phyloP scores from a whole-genome alignment of 2,329 filamentous ascomycete genomes.

The Alternaria gaisen region DNA sequence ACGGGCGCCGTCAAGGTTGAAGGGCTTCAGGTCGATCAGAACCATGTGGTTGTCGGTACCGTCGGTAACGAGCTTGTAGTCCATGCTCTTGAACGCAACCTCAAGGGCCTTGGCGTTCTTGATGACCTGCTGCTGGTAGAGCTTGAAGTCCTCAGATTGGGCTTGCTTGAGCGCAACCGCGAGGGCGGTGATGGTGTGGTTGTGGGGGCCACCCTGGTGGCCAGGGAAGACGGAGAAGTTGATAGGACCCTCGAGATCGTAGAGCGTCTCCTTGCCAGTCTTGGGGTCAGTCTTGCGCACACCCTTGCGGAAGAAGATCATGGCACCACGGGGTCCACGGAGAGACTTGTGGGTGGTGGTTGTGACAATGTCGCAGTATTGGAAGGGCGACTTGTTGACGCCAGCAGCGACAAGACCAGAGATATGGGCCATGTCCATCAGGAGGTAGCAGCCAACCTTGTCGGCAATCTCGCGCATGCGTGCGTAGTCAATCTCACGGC shows the following conservation, averaged over 20 bases:
- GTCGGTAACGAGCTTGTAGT: slow-evolving; percentile 89
- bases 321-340: slow-evolving; percentile 90
- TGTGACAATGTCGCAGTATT: slow-evolving; percentile 90
- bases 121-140: slow-evolving; percentile 90
- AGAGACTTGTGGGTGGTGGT: slow-evolving; percentile 98
- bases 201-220: slow-evolving; percentile 97
- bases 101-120: slow-evolving; percentile 91
- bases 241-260: slow-evolving; percentile 91
- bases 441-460: slow-evolving; percentile 89
- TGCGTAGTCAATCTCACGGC: slow-evolving; percentile 92
- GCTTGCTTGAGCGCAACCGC: slow-evolving; percentile 95
- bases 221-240: slow-evolving; percentile 97
- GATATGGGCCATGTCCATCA: slow-evolving; percentile 97
- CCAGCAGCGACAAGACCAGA: slow-evolving; percentile 92
- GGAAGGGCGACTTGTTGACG: slow-evolving; percentile 89
- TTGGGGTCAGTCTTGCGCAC: slow-evolving; percentile 84
- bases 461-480: slow-evolving; percentile 90
- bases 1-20: slow-evolving; percentile 85
- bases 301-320: slow-evolving; percentile 98
- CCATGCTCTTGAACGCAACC: slow-evolving; percentile 69
- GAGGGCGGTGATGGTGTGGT: slow-evolving; percentile 97
- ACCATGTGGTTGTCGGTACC: slow-evolving; percentile 98
- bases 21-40: slow-evolving; percentile 87
- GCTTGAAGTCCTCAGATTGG: slow-evolving; percentile 85
- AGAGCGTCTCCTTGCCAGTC: slow-evolving; percentile 84